Evolutionary conservation across 1,139 yeast genomes (phyloP), one percentile per base, ranked within the genome.

Genomic region (Chernovozyma aurita): DNA sequence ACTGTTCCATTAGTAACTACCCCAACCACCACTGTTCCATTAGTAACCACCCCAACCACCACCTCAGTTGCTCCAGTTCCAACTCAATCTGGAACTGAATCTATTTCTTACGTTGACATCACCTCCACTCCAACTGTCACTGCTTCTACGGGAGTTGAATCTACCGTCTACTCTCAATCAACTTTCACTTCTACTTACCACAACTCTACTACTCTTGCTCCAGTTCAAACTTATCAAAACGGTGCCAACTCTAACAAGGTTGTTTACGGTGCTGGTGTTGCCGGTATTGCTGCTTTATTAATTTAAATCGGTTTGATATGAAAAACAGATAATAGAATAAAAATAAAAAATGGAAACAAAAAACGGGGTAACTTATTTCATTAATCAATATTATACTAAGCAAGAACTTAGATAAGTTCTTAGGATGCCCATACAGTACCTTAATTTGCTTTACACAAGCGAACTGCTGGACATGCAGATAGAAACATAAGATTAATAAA

Each of bases 241-340:
- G 55, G 52, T 45, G 57, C 50, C 38, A 53, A 54, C 32, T 41
- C 50, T 30, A 43, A 53, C 42, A 50, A 53, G 42, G 49, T 49
- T 40, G 56, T 53, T 39, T 55, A 52, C 33, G 74, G 73, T 42
- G 57, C 58, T 36, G 73, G 73, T 53, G 38, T 65, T 40, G 75
- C 66, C 43, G 74, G 70, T 55, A 44, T 67, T 37, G 73, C 67
- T 45, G 73, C 69, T 44, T 52, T 59, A 47, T 63, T 69, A 53
- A 55, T 67, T 50, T 68, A 63, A 59, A 39, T 28, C n/a, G n/a
- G n/a, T n/a, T n/a, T n/a, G n/a, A n/a, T n/a, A n/a, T n/a, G n/a
- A n/a, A n/a, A n/a, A n/a, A n/a, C n/a, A n/a, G n/a, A n/a, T n/a
- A n/a, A n/a, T n/a, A n/a, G n/a, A n/a, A n/a, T n/a, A n/a, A n/a